A percentile compares a stretch with the other conserved stretches of the same genome.
Evolutionary conservation across 192 early-diverging fungal genomes (phyloP).

Genomic region (Entomortierella parvispora): DNA sequence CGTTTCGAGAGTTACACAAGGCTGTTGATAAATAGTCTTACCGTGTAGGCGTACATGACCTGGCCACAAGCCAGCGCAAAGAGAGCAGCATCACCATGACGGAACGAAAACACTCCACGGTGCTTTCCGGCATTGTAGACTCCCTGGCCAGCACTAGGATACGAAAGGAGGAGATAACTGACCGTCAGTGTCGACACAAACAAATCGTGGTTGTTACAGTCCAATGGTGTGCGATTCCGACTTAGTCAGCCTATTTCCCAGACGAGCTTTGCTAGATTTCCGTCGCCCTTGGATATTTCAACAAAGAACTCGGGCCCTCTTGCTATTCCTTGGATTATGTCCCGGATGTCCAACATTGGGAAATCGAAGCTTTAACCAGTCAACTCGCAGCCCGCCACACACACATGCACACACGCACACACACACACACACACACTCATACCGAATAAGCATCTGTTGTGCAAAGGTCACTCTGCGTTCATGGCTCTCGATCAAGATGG

Average conservation of each 20-base stretch:
- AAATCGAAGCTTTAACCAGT: slow-evolving; percentile 10
- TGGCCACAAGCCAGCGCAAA: slow-evolving; percentile 65
- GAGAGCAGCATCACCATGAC: slow-evolving; percentile 64
- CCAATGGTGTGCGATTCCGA: neutral
- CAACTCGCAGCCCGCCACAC: slow-evolving; percentile 5
- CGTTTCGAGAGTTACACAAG: neutral
- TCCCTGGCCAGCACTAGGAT: slow-evolving; percentile 60
- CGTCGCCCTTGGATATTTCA: too few relatives aligned
- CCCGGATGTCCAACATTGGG: neutral
- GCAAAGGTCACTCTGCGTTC: slow-evolving; percentile 65
- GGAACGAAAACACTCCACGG: slow-evolving; percentile 62
- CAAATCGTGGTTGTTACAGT: neutral
- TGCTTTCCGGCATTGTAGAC: slow-evolving; percentile 65
- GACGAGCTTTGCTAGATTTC: too few relatives aligned
- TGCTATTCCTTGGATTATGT: neutral
- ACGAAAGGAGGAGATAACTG: neutral
- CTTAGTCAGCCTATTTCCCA: slow-evolving; percentile 26
- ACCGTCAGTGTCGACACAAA: too few relatives aligned
- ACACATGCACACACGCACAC: neutral
- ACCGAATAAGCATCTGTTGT: slow-evolving; percentile 69
- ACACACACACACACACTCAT: slow-evolving; percentile 9
- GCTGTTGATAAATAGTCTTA: slow-evolving; percentile 30
- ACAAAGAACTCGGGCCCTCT: neutral
- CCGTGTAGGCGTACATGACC: slow-evolving; percentile 68
- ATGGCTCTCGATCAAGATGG: slow-evolving; percentile 63